phyloP scores from a whole-genome alignment of 169 alveolate genomes.

The Eimeria brunetti region DNA sequence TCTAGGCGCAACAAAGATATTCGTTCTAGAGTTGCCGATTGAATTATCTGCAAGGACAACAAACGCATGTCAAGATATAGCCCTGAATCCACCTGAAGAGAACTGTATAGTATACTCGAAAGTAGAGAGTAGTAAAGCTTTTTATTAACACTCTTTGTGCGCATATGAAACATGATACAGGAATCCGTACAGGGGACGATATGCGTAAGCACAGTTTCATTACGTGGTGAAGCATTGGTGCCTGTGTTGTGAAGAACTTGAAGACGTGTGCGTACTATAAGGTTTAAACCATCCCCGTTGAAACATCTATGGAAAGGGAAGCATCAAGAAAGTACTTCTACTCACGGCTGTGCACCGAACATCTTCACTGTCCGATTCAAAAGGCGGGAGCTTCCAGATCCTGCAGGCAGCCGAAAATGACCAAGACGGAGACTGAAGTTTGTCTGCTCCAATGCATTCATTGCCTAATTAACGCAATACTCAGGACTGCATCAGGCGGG shows the following conservation, averaged over 20 bases:
- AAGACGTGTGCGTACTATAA: neutral
- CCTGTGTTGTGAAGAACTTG: neutral
- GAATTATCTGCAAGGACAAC: conserved; percentile 65
- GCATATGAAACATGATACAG: neutral
- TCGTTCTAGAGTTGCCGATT: conserved; percentile 63
- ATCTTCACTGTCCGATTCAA: conserved; percentile 41
- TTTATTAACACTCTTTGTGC: neutral
- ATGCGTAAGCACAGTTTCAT: neutral
- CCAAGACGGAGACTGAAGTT: neutral
- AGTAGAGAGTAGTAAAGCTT: neutral
- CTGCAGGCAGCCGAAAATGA: neutral
- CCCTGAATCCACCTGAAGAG: neutral
- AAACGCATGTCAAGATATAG: neutral
- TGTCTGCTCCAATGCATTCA: neutral
- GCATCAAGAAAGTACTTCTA: neutral
- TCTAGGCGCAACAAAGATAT: conserved; percentile 63
- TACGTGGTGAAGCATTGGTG: neutral
- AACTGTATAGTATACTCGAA: neutral
- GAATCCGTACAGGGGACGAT: neutral
- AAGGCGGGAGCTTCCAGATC: conserved; percentile 55
- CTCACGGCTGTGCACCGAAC: conserved; percentile 64
- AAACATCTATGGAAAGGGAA: neutral
- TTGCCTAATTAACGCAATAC: neutral
- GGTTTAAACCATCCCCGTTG: neutral
- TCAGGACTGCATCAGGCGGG: neutral